These are phyloP conservation scores for Lachnellula arida DNA, from an alignment of 2,329 filamentous ascomycete species.

Conservation along the genomic window DNA sequence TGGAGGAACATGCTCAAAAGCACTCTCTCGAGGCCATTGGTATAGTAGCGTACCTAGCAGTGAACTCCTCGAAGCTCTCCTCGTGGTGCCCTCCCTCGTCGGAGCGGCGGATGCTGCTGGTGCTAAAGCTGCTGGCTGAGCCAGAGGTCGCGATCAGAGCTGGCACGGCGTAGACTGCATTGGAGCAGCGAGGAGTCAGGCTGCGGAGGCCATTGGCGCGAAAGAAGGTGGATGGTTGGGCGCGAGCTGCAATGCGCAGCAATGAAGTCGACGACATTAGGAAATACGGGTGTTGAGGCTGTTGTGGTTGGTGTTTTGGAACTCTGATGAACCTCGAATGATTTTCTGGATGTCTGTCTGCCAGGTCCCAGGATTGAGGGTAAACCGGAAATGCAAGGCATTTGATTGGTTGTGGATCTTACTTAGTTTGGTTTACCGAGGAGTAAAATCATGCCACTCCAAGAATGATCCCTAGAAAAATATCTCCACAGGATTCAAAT, in stretches of 20 bases:
- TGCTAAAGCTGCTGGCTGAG: conserved; percentile 56
- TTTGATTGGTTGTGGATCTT: neutral
- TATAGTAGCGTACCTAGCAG: conserved; percentile 67
- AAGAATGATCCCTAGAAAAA: no score
- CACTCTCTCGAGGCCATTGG: conserved; percentile 16
- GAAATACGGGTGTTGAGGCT: conserved; percentile 24
- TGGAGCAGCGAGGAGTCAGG: conserved; percentile 52
- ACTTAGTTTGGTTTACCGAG: no score
- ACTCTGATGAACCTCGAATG: conserved; percentile 8
- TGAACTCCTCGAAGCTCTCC: conserved; percentile 99
- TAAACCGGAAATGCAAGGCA: neutral
- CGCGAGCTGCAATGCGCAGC: conserved; percentile 68
- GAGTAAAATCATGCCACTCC: no score
- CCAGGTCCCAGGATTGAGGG: neutral
- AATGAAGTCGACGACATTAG: conserved; percentile 63
- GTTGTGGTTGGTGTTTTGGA: conserved; percentile 10
- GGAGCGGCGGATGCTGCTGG: conserved; percentile 44
- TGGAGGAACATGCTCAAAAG: conserved; percentile 21
- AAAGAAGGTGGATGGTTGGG: conserved; percentile 54
- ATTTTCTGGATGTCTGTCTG: neutral
- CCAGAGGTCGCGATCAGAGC: conserved; percentile 47
- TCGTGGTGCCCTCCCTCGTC: conserved; percentile 63
- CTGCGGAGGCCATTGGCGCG: conserved; percentile 58
- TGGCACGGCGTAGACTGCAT: conserved; percentile 47
- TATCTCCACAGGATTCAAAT: no score